Conservation (phyloP, 176 grass and related monocot genomes). For the Carex parvula region DNA sequence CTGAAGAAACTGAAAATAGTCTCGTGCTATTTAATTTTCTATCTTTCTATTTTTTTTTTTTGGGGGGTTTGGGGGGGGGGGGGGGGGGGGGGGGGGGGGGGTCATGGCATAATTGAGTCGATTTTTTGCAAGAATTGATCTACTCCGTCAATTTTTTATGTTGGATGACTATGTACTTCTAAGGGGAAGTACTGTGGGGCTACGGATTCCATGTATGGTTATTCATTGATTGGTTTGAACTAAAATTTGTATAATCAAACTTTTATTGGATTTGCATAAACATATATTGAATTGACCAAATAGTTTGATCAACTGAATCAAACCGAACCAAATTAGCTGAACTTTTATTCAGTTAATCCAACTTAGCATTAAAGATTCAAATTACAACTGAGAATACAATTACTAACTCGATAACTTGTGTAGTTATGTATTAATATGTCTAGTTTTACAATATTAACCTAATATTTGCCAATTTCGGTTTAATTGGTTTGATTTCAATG, state of each 20-base stretch:
- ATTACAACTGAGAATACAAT: background rate
- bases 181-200: background rate
- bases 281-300: background rate
- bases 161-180: background rate
- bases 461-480: background rate
- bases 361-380: background rate
- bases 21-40: background rate
- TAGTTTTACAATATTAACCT: no score
- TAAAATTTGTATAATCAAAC: slow-evolving; percentile 8
- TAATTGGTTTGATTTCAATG: background rate
- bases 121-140: background rate
- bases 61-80: background rate
- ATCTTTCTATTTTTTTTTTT: background rate
- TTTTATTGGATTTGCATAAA: background rate
- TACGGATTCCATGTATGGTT: background rate
- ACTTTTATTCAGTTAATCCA: background rate
- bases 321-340: background rate
- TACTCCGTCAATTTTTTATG: background rate
- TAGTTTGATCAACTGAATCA: background rate
- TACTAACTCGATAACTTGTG: background rate
- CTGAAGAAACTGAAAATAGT: background rate
- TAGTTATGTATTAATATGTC: background rate
- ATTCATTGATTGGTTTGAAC: background rate
- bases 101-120: background rate
- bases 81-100: no score